Conservation (phyloP, 2,329 filamentous ascomycete species). For the Verticillium klebahnii region DNA sequence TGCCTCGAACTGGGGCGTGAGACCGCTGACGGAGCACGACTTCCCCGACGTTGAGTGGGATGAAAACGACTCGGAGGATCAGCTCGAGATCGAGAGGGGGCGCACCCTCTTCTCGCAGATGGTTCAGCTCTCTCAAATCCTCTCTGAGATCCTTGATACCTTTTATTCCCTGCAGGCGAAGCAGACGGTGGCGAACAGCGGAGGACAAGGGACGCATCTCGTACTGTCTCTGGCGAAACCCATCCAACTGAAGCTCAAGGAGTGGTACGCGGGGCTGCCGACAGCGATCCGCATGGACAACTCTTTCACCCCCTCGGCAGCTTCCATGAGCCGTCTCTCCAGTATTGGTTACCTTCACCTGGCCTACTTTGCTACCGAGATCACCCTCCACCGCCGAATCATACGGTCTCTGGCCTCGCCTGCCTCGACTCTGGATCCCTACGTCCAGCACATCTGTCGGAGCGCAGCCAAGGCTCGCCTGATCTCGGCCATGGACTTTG, state of each 20-base stretch:
- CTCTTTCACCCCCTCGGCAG: constrained; percentile 32
- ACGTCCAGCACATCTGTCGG: constrained; percentile 87
- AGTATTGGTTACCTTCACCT: constrained; percentile 78
- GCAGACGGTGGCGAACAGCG: constrained; percentile 61
- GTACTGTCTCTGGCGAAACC: constrained; percentile 74
- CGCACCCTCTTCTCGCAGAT: constrained; percentile 70
- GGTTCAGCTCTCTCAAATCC: constrained; percentile 69
- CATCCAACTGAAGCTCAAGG: constrained; percentile 76
- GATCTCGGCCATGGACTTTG: constrained; percentile 96
- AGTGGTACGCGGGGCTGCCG: constrained; percentile 74
- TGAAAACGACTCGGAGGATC: constrained; percentile 56
- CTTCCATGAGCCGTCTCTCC: constrained; percentile 42
- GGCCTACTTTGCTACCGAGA: constrained; percentile 90
- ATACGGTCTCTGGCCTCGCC: constrained; percentile 66
- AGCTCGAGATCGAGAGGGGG: constrained; percentile 62
- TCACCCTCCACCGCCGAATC: constrained; percentile 86
- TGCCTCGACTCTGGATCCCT: constrained; percentile 57
- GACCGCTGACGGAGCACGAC: constrained; percentile 58
- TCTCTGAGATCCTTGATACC: constrained; percentile 75
- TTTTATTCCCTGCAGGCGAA: constrained; percentile 80
- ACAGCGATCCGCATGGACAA: constrained; percentile 62
- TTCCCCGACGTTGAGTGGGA: constrained; percentile 70
- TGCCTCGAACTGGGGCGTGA: constrained; percentile 71
- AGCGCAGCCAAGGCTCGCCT: constrained; percentile 90
- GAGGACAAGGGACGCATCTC: constrained; percentile 64